Percentiles rank a stretch among this genome's conserved stretches.
phyloP scores from a whole-genome alignment of 202 grass and related monocot species.

The Miscanthus sacchariflorus region DNA sequence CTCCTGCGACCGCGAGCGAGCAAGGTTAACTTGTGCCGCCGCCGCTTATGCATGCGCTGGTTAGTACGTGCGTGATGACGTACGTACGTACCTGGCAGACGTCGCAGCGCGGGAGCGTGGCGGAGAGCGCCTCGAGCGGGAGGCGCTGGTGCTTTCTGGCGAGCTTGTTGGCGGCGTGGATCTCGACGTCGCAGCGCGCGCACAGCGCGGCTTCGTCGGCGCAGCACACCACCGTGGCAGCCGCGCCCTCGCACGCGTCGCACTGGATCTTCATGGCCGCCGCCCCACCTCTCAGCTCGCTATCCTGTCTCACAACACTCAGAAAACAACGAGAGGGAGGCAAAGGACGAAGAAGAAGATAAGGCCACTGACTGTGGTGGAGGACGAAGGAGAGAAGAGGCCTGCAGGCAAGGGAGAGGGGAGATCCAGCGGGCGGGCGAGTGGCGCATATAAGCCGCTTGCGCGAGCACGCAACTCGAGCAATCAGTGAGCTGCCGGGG shows the following conservation, averaged over 20 bases:
- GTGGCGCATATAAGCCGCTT: slow-evolving; percentile 56
- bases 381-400: background rate
- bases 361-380: slow-evolving; percentile 18
- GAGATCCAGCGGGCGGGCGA: slow-evolving; percentile 30
- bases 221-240: slow-evolving; percentile 90
- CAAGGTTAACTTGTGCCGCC: too few relatives aligned
- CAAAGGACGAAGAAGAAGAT: slow-evolving; percentile 16
- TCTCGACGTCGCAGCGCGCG: slow-evolving; percentile 81
- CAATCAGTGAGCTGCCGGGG: slow-evolving; percentile 32
- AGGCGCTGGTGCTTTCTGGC: slow-evolving; percentile 97
- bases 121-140: slow-evolving; percentile 75
- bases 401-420: background rate
- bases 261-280: slow-evolving; percentile 94
- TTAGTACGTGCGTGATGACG: background rate
- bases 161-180: slow-evolving; percentile 93
- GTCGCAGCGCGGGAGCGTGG: slow-evolving; percentile 85
- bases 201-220: slow-evolving; percentile 98
- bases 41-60: background rate
- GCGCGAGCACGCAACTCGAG: slow-evolving; percentile 34
- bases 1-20: slow-evolving; percentile 52
- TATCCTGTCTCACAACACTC: background rate
- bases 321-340: too few relatives aligned
- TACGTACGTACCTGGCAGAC: slow-evolving; percentile 65
- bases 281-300: background rate
- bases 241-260: slow-evolving; percentile 80